Evolutionary conservation across 305 asterid genomes (phyloP), one percentile per base, ranked within the genome.

Genomic region (Petunia hybrid): DNA sequence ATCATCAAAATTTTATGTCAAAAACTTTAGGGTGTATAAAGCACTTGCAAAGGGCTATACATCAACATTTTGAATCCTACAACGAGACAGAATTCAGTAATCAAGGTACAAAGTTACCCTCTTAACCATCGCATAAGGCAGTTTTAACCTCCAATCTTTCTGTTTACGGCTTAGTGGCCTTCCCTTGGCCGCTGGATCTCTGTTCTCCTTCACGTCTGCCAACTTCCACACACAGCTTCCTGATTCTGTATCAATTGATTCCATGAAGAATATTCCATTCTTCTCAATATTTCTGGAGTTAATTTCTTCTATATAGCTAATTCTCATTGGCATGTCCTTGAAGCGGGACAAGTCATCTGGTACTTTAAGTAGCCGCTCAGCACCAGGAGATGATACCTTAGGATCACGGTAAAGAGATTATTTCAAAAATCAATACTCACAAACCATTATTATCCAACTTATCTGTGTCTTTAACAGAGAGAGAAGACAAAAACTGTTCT

Each of bases 341-440:
- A 94, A 96, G 87, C 98, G 91, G 84, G 55, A 12, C 85, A 94
- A 86, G 84, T 94, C 98, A 12, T 91, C 94, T 0, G 98, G 99
- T 48, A 96, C 90, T 89, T 88, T 92, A 35, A 96, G 86, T 71
- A 96, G 90, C 80, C 98, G 88, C 78, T 94, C 97, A 0, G 94
- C 95, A 64, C 98, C 97, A 41, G 98, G 98, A 63, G 98, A 94
- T 5, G 98, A 94, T 77, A 94, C 98, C 99, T 95, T 85, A 76
- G 82, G 63, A 85, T 35, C 63, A 76, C 36, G 81, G 13, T 9
- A 78, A 42, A 68, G 61, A 9, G 57, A 71, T 55, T 48, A 59
- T 39, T 53, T 51, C 41, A 60, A 76, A 22, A n/a, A 36, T 51
- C n/a, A 46, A 57, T 38, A 57, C 55, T 8, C 64, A 8, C 65